Evolutionary conservation across 305 asterid species (phyloP).

Genomic region (Coffea humblotiana): DNA sequence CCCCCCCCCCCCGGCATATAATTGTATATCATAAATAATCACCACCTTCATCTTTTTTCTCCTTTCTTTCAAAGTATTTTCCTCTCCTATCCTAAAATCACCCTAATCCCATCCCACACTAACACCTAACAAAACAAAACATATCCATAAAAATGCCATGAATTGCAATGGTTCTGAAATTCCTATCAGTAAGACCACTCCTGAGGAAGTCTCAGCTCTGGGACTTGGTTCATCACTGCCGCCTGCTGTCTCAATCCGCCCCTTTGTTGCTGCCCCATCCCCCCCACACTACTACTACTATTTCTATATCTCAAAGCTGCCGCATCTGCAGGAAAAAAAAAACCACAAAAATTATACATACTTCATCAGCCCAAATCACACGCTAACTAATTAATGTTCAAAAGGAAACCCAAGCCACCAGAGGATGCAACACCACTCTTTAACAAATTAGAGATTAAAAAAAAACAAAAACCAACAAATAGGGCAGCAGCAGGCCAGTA

Average conservation of each 20-base stretch:
- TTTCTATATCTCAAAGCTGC: background rate
- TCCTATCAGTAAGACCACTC: constrained; percentile 24
- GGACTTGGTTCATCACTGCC: constrained; percentile 24
- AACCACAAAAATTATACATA: background rate
- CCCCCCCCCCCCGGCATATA: too few relatives aligned
- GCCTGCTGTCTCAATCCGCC: constrained; percentile 2
- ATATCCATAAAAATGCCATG: background rate
- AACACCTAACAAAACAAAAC: background rate
- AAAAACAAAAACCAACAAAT: too few relatives aligned
- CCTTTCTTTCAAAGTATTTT: background rate
- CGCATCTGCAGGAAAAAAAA: constrained; percentile 4
- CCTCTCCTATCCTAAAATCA: background rate
- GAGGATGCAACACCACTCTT: background rate
- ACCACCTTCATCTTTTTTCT: background rate
- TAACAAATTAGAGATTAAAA: background rate
- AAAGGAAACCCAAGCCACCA: background rate
- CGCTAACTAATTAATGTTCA: too few relatives aligned
- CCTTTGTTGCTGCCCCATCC: too few relatives aligned
- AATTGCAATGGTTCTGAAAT: background rate
- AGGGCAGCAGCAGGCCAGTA: background rate
- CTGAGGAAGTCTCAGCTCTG: constrained; percentile 22
- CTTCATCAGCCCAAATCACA: background rate
- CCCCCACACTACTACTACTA: background rate
- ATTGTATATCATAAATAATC: background rate
- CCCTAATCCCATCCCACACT: background rate